A percentile compares a stretch with the other conserved stretches of the same genome.
Conservation (phyloP, 805 yeast genomes). For the Ogataea populi-albae region DNA sequence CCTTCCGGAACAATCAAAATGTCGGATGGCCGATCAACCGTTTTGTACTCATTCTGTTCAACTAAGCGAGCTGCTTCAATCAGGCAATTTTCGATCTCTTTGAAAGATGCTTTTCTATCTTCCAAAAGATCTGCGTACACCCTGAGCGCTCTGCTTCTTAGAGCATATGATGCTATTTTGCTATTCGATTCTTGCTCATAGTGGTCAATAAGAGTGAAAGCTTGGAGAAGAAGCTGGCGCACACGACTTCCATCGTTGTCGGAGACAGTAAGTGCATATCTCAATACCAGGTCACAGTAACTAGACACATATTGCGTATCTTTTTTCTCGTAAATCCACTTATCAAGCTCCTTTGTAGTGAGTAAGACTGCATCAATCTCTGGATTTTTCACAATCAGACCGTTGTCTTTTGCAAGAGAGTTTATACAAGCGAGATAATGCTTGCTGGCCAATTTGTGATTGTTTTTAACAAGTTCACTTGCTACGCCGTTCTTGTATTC, state of each 20-base stretch:
- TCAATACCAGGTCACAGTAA: conserved; percentile 37
- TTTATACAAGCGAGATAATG: conserved; percentile 33
- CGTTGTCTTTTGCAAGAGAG: conserved; percentile 29
- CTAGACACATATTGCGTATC: conserved; percentile 32
- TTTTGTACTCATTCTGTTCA: conserved; percentile 23
- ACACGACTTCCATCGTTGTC: conserved; percentile 24
- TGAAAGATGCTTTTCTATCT: conserved; percentile 16
- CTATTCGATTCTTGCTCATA: conserved; percentile 24
- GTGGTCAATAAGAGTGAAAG: conserved; percentile 31
- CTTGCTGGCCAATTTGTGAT: conserved; percentile 34
- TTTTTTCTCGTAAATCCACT: conserved; percentile 29
- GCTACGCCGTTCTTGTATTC: conserved; percentile 37
- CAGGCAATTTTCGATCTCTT: conserved; percentile 29
- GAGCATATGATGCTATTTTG: conserved; percentile 24
- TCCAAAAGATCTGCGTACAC: conserved; percentile 34
- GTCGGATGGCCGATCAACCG: conserved; percentile 5
- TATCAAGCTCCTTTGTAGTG: conserved; percentile 21
- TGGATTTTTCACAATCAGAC: conserved; percentile 20
- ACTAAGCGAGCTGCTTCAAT: conserved; percentile 29
- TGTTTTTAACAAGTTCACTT: conserved; percentile 35
- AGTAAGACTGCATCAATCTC: conserved; percentile 16
- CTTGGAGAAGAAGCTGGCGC: conserved; percentile 26
- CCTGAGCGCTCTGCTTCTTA: conserved; percentile 35
- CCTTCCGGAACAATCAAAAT: conserved; percentile 22
- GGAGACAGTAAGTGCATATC: conserved; percentile 38